Percentiles rank a stretch among this genome's conserved stretches.
Evolutionary conservation across 1,284 basidiomycete genomes (phyloP).

Genomic region (Cryptococcus floricola): DNA sequence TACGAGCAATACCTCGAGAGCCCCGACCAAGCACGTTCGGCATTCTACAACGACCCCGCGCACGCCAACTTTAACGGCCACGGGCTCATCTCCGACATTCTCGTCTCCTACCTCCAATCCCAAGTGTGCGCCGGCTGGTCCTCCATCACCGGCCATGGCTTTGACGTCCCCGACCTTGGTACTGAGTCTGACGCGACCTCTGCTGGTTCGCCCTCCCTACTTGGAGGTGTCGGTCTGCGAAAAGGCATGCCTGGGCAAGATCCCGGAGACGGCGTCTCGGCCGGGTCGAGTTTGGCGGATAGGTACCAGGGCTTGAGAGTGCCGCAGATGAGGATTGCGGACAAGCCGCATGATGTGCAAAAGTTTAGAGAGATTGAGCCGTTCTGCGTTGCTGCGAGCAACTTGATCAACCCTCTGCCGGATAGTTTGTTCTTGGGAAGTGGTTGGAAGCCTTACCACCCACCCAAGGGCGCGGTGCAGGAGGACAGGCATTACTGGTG

Average conservation of each 20-base stretch:
- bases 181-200: constrained; percentile 42
- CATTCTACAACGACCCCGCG: constrained; percentile 73
- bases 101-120: constrained; percentile 79
- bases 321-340: constrained; percentile 68
- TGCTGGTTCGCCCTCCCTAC: constrained; percentile 28
- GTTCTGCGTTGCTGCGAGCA: constrained; percentile 86
- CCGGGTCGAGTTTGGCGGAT: constrained; percentile 16
- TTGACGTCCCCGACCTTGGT: constrained; percentile 57
- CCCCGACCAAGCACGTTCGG: constrained; percentile 61
- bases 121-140: constrained; percentile 84
- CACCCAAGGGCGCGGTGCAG: constrained; percentile 53
- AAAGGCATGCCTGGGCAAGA: constrained; percentile 41
- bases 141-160: constrained; percentile 61
- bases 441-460: constrained; percentile 78
- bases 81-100: constrained; percentile 74
- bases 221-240: constrained; percentile 42
- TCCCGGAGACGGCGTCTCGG: constrained; percentile 21
- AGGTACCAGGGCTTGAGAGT: constrained; percentile 51
- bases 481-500: constrained; percentile 76
- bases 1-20: constrained; percentile 76
- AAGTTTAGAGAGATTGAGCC: constrained; percentile 80
- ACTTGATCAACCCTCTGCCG: constrained; percentile 89
- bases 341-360: constrained; percentile 59
- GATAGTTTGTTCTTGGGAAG: constrained; percentile 81
- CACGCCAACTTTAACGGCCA: constrained; percentile 79